Evolutionary conservation across 306 rosid genomes (phyloP).

Genomic region (Medicago truncatula): DNA sequence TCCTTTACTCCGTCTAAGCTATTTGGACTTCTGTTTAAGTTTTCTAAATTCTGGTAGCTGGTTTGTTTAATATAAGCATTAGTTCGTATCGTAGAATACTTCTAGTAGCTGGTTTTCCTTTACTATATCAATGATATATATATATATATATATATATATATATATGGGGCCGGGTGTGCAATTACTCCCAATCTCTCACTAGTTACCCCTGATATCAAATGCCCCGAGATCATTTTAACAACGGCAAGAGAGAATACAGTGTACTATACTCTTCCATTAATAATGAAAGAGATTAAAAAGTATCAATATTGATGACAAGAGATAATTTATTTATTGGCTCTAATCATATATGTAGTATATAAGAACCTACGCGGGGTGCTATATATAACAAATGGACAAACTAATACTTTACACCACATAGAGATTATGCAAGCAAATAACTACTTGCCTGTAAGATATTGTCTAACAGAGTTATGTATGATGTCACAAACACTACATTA

Average conservation of each 20-base stretch:
- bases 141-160: not conserved
- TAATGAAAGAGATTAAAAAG: not conserved
- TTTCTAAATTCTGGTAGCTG: slow-evolving; percentile 6
- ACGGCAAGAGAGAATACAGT: not conserved
- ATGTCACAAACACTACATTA: slow-evolving; percentile 18
- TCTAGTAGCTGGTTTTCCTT: too few relatives aligned
- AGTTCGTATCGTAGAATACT: not conserved
- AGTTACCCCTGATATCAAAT: not conserved
- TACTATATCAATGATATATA: not conserved
- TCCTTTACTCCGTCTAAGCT: not conserved
- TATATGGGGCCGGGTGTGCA: not conserved
- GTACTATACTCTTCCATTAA: not conserved
- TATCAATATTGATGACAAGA: not conserved
- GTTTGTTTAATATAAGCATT: slow-evolving; percentile 9
- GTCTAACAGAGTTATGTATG: slow-evolving; percentile 11
- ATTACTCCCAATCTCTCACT: slow-evolving; percentile 9
- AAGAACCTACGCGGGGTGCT: too few relatives aligned
- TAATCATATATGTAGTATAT: too few relatives aligned
- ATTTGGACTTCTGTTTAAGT: slow-evolving; percentile 4
- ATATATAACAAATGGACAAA: too few relatives aligned
- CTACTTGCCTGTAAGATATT: too few relatives aligned
- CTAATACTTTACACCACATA: too few relatives aligned
- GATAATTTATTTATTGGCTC: too few relatives aligned
- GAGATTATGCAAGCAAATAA: too few relatives aligned
- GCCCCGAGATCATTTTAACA: slow-evolving; percentile 6